Evolutionary conservation across 2,329 filamentous ascomycete species (phyloP), one percentile per base, ranked within the genome.

Genomic region (Fonsecaea erecta): DNA sequence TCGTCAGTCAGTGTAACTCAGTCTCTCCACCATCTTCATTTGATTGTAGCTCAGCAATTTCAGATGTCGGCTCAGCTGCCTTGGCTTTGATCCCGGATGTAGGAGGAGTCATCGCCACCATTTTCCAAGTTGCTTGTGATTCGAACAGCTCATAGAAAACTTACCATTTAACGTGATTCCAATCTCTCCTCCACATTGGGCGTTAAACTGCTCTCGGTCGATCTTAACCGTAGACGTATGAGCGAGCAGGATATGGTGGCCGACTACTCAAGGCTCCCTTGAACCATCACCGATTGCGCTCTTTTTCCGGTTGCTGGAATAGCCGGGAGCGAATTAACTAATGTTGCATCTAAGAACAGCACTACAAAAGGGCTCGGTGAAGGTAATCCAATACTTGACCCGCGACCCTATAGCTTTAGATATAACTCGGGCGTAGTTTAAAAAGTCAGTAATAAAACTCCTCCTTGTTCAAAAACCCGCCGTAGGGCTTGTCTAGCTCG

Each of bases 331-430:
- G 75, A 93, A 93, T 68, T 87, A 81, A 30, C 92, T 92, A 48
- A 85, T 86, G 74, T 85, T 90, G 79, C 93, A 95, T 37, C 92
- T 92, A 48, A 95, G 84, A 67, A 95, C 88, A 59, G 89, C 87
- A 69, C 87, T 91, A 79, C 91, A 96, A 87, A 90, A 95, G 2
- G 92, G 92, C 81, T 96, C 92, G 76, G 95, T 95, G 81, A 94
- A 92, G 28, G 91, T 95, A 77, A 93, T 91, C 92, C 92, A 96
- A 79, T 91, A 84, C 81, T 92, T 92, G 73, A 93, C 91, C 77
- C 88, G 89, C 60, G 88, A 85, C 55, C 85, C 84, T 62, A 96
- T 83, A 0, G 88, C 86, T 75, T 89, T 84, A 80, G 92, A 96
- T 72, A 92, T 82, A 52, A 92, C 82, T 67, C 89, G 87, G 9